phyloP scores from a whole-genome alignment of 139 green algal species.

The Gonium pectorale region DNA sequence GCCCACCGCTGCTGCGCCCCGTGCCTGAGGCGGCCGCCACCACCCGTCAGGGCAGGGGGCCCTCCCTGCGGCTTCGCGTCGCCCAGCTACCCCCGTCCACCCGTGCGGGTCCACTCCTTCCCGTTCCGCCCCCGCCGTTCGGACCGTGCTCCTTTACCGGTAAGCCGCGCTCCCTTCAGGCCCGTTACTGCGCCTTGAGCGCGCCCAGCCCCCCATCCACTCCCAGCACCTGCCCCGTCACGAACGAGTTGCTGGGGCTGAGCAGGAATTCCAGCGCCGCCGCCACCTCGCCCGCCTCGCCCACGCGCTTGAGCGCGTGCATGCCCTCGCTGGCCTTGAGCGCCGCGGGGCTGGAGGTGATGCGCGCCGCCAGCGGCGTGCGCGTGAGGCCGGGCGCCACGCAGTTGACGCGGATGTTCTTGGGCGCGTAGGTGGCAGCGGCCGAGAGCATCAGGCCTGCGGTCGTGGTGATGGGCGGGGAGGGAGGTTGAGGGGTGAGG shows the following conservation, averaged over 20 bases:
- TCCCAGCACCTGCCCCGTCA: constrained; percentile 71
- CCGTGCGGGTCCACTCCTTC: too few species aligned
- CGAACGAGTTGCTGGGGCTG: constrained; percentile 72
- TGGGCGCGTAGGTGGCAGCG: constrained; percentile 81
- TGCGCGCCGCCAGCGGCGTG: constrained; percentile 67
- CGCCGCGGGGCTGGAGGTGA: constrained; percentile 70
- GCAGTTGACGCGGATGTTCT: constrained; percentile 89
- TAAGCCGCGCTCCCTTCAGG: too few species aligned
- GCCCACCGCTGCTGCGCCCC: too few species aligned
- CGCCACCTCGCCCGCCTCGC: constrained; percentile 81
- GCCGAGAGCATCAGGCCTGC: constrained; percentile 69
- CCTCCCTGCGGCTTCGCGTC: too few species aligned
- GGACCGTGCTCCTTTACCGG: too few species aligned
- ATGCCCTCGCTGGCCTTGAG: constrained; percentile 72
- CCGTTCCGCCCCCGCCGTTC: too few species aligned
- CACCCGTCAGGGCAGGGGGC: too few species aligned
- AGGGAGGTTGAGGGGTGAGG: background rate
- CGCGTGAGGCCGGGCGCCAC: constrained; percentile 80
- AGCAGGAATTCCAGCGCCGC: constrained; percentile 80
- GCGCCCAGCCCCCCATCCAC: constrained; percentile 77
- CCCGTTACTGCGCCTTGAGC: constrained; percentile 63
- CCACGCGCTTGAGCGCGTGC: constrained; percentile 82
- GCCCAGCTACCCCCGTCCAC: too few species aligned
- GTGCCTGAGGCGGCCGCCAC: too few species aligned
- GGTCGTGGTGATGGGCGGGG: background rate